A percentile compares a stretch with the other conserved stretches of the same genome.
Evolutionary conservation across 176 grass and related monocot genomes (phyloP).

Genomic region (Carex parvula): DNA sequence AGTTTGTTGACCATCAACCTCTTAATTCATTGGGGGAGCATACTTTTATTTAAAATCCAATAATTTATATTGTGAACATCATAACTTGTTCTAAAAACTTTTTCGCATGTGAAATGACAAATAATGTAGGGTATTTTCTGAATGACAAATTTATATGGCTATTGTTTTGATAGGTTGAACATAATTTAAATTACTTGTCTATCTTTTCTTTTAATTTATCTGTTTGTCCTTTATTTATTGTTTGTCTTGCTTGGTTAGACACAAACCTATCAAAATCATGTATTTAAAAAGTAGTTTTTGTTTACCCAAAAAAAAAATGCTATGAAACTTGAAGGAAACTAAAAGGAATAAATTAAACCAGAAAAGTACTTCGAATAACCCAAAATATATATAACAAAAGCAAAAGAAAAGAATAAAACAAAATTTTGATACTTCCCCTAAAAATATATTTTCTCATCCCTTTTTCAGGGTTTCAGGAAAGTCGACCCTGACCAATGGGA

Average conservation of each 20-base stretch:
- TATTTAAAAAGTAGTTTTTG: background rate
- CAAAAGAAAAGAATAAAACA: background rate
- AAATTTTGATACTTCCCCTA: background rate
- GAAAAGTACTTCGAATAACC: background rate
- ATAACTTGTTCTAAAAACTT: background rate
- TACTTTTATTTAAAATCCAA: background rate
- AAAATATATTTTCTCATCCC: background rate
- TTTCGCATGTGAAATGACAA: background rate
- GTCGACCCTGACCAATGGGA: slow-evolving; percentile 74
- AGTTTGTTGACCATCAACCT: background rate
- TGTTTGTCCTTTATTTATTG: background rate
- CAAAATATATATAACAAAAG: background rate
- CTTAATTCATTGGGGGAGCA: background rate
- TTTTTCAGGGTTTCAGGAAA: slow-evolving; percentile 75
- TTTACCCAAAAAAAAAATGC: background rate
- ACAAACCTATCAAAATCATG: background rate
- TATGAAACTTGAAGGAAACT: background rate
- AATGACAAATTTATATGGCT: background rate
- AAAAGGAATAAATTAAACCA: background rate
- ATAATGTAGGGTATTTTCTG: background rate
- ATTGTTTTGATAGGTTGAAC: background rate
- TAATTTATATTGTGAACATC: background rate
- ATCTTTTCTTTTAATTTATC: background rate
- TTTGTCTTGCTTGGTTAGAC: background rate
- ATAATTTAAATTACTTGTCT: background rate